phyloP scores from a whole-genome alignment of 352 stramenopile species.

The Pilasporangium apinafurcum region DNA sequence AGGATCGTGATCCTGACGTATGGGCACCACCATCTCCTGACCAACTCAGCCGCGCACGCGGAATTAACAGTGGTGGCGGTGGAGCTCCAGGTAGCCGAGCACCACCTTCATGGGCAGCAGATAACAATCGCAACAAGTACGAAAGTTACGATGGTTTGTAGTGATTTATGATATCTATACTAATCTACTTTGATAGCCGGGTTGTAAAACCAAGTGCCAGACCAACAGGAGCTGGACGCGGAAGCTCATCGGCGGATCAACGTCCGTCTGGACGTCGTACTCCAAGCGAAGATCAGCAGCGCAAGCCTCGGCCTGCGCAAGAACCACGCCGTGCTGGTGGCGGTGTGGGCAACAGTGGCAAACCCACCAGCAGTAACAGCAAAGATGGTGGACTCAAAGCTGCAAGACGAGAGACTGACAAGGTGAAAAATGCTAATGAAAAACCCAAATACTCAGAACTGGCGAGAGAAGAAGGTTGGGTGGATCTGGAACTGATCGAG shows the following conservation, averaged over 20 bases:
- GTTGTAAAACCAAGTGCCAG: constrained; percentile 20
- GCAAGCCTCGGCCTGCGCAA: constrained; percentile 24
- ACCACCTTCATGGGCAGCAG: constrained; percentile 46
- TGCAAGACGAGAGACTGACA: constrained; percentile 35
- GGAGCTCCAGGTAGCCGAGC: constrained; percentile 12
- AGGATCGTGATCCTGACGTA: constrained; percentile 52
- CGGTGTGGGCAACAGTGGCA: constrained; percentile 13
- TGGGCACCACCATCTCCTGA: constrained; percentile 69
- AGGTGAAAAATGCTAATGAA: constrained; percentile 11
- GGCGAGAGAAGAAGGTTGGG: constrained; percentile 62
- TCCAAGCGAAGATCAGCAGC: constrained; percentile 47
- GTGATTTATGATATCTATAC: constrained; percentile 2
- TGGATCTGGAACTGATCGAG: constrained; percentile 79
- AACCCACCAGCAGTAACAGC: constrained; percentile 15
- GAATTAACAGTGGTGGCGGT: constrained; percentile 13
- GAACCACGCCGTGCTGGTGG: constrained; percentile 12
- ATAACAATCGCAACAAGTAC: constrained; percentile 35
- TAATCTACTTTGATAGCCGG: constrained; percentile 15
- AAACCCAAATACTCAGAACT: constrained; percentile 79
- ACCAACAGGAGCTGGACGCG: constrained; percentile 6
- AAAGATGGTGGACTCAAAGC: constrained; percentile 36
- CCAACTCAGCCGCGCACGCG: constrained; percentile 18
- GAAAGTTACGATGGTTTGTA: not conserved
- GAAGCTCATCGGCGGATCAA: constrained; percentile 10
- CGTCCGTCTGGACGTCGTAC: constrained; percentile 42